Base-by-base conservation (phyloP, 495 filamentous ascomycete genomes). In the Thermothielavioides terrestris region DNA sequence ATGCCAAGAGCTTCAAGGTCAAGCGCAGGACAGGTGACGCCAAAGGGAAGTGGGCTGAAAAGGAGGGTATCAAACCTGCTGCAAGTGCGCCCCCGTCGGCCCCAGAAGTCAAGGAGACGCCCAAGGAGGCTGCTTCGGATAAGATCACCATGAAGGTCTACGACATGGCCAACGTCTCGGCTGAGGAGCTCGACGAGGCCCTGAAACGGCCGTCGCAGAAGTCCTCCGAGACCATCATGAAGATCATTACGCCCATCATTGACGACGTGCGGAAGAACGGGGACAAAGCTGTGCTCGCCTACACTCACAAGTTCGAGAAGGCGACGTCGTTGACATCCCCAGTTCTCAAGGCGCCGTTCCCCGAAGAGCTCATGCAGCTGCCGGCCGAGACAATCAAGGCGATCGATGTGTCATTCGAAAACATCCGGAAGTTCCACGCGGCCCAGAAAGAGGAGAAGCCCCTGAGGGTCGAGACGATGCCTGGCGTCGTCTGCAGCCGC, bases 291-390 rank as follows among this genome's bases (percentile, higher is more conserved):
- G 74, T 98, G 12, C 77, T 97, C 40, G 82, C 83, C 46, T 96
- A 94, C 61, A 96, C 92, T 0, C 88, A 94, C 76, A 91, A 92
- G 70, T 98, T 98, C 57, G 92, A 98, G 59, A 94, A 88, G 69
- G 94, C 92, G 1, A 91, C 84, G 0, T 89, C 86, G 0, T 72
- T 98, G 39, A 92, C 80, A 14, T 90, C 89, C 0, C 88, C 90
- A 0, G 89, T 98, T 32, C 71, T 98, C 51, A 78, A 76, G 46
- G 91, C 92, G 0, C 92, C 92, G 0, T 98, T 94, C 73, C 81
- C 88, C 0, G 68, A 81, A 49, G 74, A 80, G 20, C 65, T 98
- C 6, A 97, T 97, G 92, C 75, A 88, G 58, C 71, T 97, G 22
- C 68, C 85, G 1, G 74, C 77, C 0, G 89, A 94, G 57, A 91